Conservation (phyloP, 73 alveolate species). For the Paramecium tetraurelia region DNA sequence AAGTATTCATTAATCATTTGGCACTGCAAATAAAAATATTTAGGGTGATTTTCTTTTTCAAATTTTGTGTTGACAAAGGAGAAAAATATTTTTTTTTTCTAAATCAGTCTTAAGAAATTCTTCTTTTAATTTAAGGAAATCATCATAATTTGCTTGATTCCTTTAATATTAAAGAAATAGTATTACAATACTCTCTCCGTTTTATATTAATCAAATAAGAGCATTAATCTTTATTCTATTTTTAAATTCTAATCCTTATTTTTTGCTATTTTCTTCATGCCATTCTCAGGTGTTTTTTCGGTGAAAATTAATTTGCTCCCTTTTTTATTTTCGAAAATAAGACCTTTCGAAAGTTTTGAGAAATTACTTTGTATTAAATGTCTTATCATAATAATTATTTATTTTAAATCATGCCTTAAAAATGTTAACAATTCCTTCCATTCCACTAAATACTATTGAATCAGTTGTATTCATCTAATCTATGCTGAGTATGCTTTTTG, state of each 20-base stretch:
- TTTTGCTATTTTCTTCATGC: neutral
- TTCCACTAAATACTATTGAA: slow-evolving; percentile 82
- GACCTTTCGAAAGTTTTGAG: neutral
- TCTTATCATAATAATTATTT: neutral
- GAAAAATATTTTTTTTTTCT: neutral
- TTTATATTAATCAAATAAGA: neutral
- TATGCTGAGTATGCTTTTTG: slow-evolving; percentile 66
- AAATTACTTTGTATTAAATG: neutral
- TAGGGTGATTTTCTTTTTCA: neutral
- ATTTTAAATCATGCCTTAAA: neutral
- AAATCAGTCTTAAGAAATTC: neutral
- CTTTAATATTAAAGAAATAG: neutral
- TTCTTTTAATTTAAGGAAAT: neutral
- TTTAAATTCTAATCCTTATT: neutral
- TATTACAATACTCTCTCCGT: neutral
- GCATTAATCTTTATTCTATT: neutral
- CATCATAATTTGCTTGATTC: neutral
- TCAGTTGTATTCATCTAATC: slow-evolving; percentile 76
- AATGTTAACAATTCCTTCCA: slow-evolving; percentile 72
- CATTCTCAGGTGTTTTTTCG: neutral
- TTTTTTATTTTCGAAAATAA: neutral
- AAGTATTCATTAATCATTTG: neutral
- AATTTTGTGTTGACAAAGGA: neutral
- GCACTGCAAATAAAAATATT: neutral
- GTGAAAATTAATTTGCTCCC: neutral